Evolutionary conservation across 129 eudicot genomes (phyloP).

Genomic region (Glebionis coronaria): DNA sequence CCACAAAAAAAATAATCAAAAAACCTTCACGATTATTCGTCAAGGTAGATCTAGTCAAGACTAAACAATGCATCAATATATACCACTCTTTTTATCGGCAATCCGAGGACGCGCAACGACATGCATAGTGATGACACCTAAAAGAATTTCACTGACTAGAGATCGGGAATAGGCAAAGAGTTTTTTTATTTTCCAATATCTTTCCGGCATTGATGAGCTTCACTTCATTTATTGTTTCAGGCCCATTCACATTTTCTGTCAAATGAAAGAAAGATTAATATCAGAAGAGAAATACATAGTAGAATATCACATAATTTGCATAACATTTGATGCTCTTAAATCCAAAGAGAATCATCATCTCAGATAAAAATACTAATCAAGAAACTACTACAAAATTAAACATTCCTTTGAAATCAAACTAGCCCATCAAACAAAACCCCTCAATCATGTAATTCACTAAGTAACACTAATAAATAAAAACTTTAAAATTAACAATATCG

Average conservation of each 20-base stretch:
- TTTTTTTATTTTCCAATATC: slow-evolving; percentile 57
- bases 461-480: too few relatives aligned
- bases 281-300: not conserved
- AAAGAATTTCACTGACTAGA: slow-evolving; percentile 50
- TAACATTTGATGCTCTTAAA: not conserved
- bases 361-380: too few relatives aligned
- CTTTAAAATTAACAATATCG: too few relatives aligned
- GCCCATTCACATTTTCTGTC: slow-evolving; percentile 21
- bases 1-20: not conserved
- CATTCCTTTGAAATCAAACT: too few relatives aligned
- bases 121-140: slow-evolving; percentile 62
- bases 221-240: slow-evolving; percentile 48
- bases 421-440: too few relatives aligned
- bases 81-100: slow-evolving; percentile 53
- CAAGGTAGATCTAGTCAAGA: not conserved
- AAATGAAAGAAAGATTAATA: slow-evolving; percentile 1
- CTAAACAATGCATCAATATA: slow-evolving; percentile 16
- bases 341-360: not conserved
- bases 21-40: not conserved
- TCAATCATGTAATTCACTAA: too few relatives aligned
- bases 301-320: not conserved
- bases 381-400: too few relatives aligned
- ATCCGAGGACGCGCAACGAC: slow-evolving; percentile 58
- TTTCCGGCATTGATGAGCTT: slow-evolving; percentile 68
- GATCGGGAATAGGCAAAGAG: slow-evolving; percentile 56